Evolutionary conservation across 441 rosid genomes (phyloP).

Genomic region (Bocquillonia castaneifolia): DNA sequence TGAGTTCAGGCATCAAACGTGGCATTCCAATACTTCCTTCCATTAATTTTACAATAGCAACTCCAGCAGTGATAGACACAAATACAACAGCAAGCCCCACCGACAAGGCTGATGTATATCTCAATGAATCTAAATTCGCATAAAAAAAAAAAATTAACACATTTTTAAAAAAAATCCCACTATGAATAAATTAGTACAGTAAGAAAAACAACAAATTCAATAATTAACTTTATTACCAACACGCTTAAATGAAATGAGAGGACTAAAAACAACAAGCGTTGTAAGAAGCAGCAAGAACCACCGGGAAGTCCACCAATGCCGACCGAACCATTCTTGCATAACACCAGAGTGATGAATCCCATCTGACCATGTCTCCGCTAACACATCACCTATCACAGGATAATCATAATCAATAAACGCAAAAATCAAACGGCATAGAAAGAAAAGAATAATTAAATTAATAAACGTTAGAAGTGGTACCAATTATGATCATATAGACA

Average conservation of each 20-base stretch:
- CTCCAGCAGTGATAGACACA: slow-evolving; percentile 53
- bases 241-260: slow-evolving; percentile 53
- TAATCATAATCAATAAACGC: neutral
- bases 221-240: slow-evolving; percentile 37
- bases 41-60: slow-evolving; percentile 36
- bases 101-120: slow-evolving; percentile 56
- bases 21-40: slow-evolving; percentile 49
- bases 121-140: slow-evolving; percentile 48
- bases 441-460: neutral
- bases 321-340: slow-evolving; percentile 53
- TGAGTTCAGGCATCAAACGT: slow-evolving; percentile 42
- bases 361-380: slow-evolving; percentile 43
- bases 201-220: neutral
- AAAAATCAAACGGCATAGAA: too few relatives aligned
- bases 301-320: slow-evolving; percentile 52
- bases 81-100: slow-evolving; percentile 54
- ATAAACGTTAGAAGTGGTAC: slow-evolving; percentile 21
- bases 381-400: slow-evolving; percentile 50
- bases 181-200: neutral
- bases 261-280: slow-evolving; percentile 44
- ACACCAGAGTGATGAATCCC: slow-evolving; percentile 49
- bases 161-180: too few relatives aligned
- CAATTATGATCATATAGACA: slow-evolving; percentile 60
- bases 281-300: slow-evolving; percentile 42
- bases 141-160: neutral